Evolutionary conservation across 2,329 filamentous ascomycete genomes (phyloP), one percentile per base, ranked within the genome.

Genomic region (Arthrinium phaeospermum): DNA sequence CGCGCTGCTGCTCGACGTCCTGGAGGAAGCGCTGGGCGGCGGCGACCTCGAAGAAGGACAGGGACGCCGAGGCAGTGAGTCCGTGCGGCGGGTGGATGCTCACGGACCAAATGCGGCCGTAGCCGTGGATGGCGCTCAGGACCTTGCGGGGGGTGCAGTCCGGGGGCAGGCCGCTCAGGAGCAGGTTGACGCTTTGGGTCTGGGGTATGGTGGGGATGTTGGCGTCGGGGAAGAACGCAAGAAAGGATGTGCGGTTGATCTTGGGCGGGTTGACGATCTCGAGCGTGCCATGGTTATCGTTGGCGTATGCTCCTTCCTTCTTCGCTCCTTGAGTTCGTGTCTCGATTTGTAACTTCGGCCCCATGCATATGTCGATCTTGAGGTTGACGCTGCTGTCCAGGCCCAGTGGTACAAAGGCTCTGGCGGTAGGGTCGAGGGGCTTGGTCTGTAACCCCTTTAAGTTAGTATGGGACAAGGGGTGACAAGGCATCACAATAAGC

Each of bases 1-100:
- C 34, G 16, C 22, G 10, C 30, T 12, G 10, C 30, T 12, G 16
- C 6, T 41, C 6, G n/a, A 4, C 10, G 10, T 27, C 49, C n/a
- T 24, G 12, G n/a, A 51, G 10, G n/a, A 51, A 51, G n/a, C n/a
- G n/a, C 10, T n/a, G 49, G n/a, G 49, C 49, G 10, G 49, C 49
- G n/a, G 49, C 57, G 19, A n/a, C 57, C 57, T 64, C 57, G 57
- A 64, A 64, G 34, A 64, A 64, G 57, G 34, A 64, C 34, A 64
- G 34, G 10, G 19, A n/a, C 19, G 57, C 57, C 19, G 57, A n/a
- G 57, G 34, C 10, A 2, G 8, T n/a, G 57, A 19, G 57, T 14
- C 14, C 27, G 53, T 22, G 16, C 46, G 46, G 19, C 34, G 30
- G 57, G 57, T 41, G 19, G 4, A 64, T n/a, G 7, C 1, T 64